Percentiles rank a stretch among this genome's conserved stretches.
phyloP scores from a whole-genome alignment of 2,329 filamentous ascomycete species.

The Fusarium sp. region DNA sequence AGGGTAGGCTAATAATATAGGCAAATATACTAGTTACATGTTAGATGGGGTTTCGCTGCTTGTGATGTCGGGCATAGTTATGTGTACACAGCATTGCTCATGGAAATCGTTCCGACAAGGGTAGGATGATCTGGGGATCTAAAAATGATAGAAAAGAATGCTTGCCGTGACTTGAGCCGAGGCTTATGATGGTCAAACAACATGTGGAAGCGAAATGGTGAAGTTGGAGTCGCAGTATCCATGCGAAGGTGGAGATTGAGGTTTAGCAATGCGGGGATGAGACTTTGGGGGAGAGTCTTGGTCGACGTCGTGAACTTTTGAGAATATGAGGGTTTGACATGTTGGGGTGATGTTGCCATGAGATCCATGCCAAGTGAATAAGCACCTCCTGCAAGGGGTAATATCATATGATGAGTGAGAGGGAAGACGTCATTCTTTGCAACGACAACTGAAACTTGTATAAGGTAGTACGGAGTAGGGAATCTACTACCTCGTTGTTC shows the following conservation, averaged over 20 bases:
- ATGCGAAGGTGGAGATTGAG: conserved; percentile 21
- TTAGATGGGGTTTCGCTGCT: neutral
- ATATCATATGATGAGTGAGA: neutral
- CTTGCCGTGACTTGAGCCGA: conserved; percentile 14
- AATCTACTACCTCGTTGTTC: neutral
- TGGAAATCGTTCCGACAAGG: neutral
- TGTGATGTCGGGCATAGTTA: neutral
- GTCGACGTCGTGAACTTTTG: conserved; percentile 28
- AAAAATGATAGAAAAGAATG: neutral
- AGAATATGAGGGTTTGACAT: neutral
- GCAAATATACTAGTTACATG: conserved; percentile 30
- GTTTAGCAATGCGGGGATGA: conserved; percentile 23
- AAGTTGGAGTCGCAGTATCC: neutral
- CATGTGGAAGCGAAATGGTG: conserved; percentile 20
- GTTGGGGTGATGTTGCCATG: neutral
- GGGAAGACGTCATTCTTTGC: neutral
- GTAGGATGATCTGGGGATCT: neutral
- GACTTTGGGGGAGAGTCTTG: conserved; percentile 7
- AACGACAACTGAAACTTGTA: neutral
- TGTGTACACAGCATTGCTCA: neutral
- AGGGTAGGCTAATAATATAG: conserved; percentile 33
- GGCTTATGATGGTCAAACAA: conserved; percentile 1
- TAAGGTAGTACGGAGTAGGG: neutral
- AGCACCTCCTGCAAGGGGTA: conserved; percentile 17
- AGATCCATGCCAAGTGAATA: neutral